phyloP scores from a whole-genome alignment of 169 alveolate species.

The Plasmodium malariae region DNA sequence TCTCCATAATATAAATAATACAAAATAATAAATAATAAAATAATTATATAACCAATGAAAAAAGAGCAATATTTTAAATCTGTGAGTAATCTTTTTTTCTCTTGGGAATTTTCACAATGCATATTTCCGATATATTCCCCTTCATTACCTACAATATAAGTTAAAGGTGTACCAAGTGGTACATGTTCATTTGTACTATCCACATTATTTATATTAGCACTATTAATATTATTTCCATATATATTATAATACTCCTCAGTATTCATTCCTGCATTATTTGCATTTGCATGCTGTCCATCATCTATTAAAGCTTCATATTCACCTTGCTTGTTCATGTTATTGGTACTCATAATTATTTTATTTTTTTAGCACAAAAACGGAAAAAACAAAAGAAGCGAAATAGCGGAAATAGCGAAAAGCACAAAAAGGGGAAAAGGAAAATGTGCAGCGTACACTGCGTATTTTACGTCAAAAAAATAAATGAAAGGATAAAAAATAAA shows the following conservation, averaged over 20 bases:
- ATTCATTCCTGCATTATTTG: background rate
- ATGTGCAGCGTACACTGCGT: no score
- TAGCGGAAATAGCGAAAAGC: no score
- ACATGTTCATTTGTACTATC: background rate
- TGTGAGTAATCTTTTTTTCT: slow-evolving; percentile 15
- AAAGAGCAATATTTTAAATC: slow-evolving; percentile 25
- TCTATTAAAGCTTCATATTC: slow-evolving; percentile 34
- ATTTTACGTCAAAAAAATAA: no score
- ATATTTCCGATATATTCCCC: background rate
- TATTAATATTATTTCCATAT: slow-evolving; percentile 14
- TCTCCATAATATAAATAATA: slow-evolving; percentile 55
- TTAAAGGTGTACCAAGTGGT: slow-evolving; percentile 45
- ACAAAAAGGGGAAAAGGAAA: no score
- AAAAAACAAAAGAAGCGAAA: no score
- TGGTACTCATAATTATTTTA: slow-evolving; percentile 19
- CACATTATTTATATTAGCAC: background rate
- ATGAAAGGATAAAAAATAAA: no score
- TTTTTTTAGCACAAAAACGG: no score
- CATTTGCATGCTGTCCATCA: background rate
- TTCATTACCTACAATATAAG: slow-evolving; percentile 16
- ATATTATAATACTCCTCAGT: slow-evolving; percentile 20
- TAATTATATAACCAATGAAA: slow-evolving; percentile 9
- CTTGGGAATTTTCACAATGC: background rate
- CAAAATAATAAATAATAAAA: slow-evolving; percentile 4
- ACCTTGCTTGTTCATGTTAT: background rate